A percentile compares a stretch with the other conserved stretches of the same genome.
These are phyloP conservation scores for Perilla frutescens DNA, from an alignment of 257 asterid species.

Conservation along the genomic window DNA sequence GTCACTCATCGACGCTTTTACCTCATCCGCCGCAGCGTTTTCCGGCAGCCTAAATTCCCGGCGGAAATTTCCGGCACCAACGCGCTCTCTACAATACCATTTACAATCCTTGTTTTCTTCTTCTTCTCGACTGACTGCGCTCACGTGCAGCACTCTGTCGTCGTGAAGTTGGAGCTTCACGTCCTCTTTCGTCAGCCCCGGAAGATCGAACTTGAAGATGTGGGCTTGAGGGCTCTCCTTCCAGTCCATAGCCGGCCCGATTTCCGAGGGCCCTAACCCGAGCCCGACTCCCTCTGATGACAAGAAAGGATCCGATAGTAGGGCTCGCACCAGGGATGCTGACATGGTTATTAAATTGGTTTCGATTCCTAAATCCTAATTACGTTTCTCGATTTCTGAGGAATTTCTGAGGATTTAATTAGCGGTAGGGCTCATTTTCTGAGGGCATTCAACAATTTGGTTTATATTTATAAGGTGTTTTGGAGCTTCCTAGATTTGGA, in stretches of 20 bases:
- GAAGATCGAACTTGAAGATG: constrained; percentile 52
- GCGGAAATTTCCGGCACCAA: constrained; percentile 12
- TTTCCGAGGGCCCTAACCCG: constrained; percentile 16
- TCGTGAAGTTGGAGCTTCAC: constrained; percentile 56
- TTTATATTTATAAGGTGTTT: constrained; percentile 33
- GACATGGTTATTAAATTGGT: neutral
- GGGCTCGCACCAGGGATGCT: constrained; percentile 15
- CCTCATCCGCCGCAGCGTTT: constrained; percentile 43
- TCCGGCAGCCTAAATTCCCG: constrained; percentile 56
- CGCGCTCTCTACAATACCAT: constrained; percentile 56
- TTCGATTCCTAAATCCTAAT: no score
- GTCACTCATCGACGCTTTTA: constrained; percentile 51
- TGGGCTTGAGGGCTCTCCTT: constrained; percentile 52
- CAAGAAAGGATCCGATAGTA: constrained; percentile 35
- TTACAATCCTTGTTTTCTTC: constrained; percentile 16
- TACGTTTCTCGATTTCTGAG: no score
- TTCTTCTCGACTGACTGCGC: constrained; percentile 33
- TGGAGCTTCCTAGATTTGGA: neutral
- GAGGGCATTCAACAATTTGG: neutral
- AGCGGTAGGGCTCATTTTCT: no score
- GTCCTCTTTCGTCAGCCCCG: constrained; percentile 47
- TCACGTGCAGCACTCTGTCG: constrained; percentile 41
- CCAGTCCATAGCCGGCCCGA: constrained; percentile 47
- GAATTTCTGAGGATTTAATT: no score
- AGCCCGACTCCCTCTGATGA: neutral